Conservation (phyloP, 2,329 filamentous ascomycete species). For the Penicillium sp. region DNA sequence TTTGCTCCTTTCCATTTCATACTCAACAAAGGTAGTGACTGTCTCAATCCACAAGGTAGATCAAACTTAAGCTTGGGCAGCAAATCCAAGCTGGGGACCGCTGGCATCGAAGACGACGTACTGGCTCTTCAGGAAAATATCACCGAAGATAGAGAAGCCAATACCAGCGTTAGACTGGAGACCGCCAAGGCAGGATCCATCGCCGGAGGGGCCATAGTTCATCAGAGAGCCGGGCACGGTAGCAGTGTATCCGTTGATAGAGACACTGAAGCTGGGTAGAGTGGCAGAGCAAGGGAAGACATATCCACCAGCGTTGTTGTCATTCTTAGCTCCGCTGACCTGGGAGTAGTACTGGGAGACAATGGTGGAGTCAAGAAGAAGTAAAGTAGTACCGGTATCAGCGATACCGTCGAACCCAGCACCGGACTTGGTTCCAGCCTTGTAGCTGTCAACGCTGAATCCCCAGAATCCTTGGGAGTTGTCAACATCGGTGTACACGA, state of each 20-base stretch:
- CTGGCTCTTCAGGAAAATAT: constrained; percentile 72
- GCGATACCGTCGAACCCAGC: constrained; percentile 55
- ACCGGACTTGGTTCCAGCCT: constrained; percentile 47
- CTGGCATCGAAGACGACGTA: constrained; percentile 67
- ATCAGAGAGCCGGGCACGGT: constrained; percentile 55
- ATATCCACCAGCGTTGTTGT: constrained; percentile 52
- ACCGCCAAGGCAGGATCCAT: constrained; percentile 65
- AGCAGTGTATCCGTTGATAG: constrained; percentile 49
- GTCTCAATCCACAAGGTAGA: neutral
- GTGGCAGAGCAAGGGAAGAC: constrained; percentile 50
- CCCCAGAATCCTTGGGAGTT: constrained; percentile 62
- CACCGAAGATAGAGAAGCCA: constrained; percentile 67
- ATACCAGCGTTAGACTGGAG: constrained; percentile 62
- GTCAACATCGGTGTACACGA: constrained; percentile 57
- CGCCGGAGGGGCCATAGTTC: constrained; percentile 49
- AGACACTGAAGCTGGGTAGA: constrained; percentile 52
- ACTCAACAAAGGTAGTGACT: neutral
- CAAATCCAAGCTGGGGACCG: constrained; percentile 49
- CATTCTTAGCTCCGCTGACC: constrained; percentile 53
- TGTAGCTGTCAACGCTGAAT: constrained; percentile 57
- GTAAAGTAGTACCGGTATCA: constrained; percentile 66
- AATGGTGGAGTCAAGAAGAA: constrained; percentile 55
- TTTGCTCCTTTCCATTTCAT: neutral
- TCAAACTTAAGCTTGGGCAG: constrained; percentile 31
- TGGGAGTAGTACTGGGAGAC: constrained; percentile 59